Percentiles rank a stretch among this genome's conserved stretches.
phyloP scores from a whole-genome alignment of 345 rosid species.

The Hibiscus syriacus region DNA sequence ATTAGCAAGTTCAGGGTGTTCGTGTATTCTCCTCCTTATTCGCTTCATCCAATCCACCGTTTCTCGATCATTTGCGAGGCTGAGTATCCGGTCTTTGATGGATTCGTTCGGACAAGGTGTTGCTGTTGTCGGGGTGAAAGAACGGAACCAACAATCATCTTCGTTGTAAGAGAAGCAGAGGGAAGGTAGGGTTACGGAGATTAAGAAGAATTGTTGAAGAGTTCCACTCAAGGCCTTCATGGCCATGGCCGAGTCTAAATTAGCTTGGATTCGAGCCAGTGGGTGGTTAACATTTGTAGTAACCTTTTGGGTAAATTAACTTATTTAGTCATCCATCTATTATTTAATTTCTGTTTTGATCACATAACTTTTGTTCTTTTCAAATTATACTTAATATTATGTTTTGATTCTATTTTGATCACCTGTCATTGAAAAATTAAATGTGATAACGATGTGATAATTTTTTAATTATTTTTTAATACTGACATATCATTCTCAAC shows the following conservation, averaged over 20 bases:
- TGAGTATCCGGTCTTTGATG: constrained; percentile 17
- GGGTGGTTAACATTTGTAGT: too few species aligned
- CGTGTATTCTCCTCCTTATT: constrained; percentile 45
- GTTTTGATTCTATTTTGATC: too few species aligned
- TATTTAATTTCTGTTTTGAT: too few species aligned
- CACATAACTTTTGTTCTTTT: too few species aligned
- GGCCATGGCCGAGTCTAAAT: background rate
- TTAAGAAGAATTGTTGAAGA: background rate
- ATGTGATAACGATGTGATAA: too few species aligned
- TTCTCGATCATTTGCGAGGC: constrained; percentile 26
- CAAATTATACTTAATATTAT: too few species aligned
- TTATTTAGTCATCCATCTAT: too few species aligned
- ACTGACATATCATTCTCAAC: too few species aligned
- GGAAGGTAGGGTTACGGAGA: background rate
- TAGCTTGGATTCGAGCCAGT: background rate
- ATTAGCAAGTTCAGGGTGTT: constrained; percentile 52
- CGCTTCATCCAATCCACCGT: constrained; percentile 38
- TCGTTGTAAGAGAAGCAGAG: background rate
- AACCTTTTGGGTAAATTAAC: too few species aligned
- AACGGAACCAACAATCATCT: background rate
- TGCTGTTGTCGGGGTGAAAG: background rate
- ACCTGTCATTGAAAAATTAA: too few species aligned
- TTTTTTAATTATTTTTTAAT: too few species aligned
- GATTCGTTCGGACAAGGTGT: constrained; percentile 8
- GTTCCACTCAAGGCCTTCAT: background rate